Evolutionary conservation across 208 protist species (phyloP), one percentile per base, ranked within the genome.

Genomic region (Trypanosoma boissoni): DNA sequence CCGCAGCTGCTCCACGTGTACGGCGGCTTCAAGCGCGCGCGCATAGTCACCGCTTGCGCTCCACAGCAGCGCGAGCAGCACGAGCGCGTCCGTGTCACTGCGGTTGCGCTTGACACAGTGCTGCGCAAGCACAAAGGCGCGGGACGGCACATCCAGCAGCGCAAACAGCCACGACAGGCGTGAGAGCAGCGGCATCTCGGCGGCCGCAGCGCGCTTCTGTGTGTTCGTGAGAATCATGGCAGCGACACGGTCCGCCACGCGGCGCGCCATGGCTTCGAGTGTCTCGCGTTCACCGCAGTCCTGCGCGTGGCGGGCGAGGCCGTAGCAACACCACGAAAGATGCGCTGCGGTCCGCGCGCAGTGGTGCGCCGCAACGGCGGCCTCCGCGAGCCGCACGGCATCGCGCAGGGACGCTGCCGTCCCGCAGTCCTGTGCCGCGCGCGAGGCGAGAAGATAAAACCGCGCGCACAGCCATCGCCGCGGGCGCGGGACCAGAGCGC

Each of bases 141-240:
- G 50, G 9, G 64, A 50, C 7, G 39, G 32, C 3, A 79, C 67
- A 2, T 81, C 79, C 9, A 88, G 53, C 23, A 78, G 37, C 1
- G 72, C 81, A 31, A 84, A 58, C 48, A 92, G 61, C 86, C 86
- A 92, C 2, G 70, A 42, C 54, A 77, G 69, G 28, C 81, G 80
- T 16, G 60, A 32, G 9, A 77, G 48, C 37, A 77, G 78, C 23
- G 64, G 20, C 2, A 74, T 52, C 26, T 86, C 76, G 16, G 29
- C 54, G 1, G 58, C 27, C 34, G 34, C 34, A 39, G 12, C 6
- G 9, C 27, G 2, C 53, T 3, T 36, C 24, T 44, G 31, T 3
- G 32, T n/a, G 32, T 51, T 41, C 12, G 44, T 29, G 36, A 58
- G 37, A 23, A 66, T 49, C 2, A 29, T 49, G 21, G 48, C 43